phyloP scores from a whole-genome alignment of 2,329 filamentous ascomycete genomes.

The Apiospora saccharicola region DNA sequence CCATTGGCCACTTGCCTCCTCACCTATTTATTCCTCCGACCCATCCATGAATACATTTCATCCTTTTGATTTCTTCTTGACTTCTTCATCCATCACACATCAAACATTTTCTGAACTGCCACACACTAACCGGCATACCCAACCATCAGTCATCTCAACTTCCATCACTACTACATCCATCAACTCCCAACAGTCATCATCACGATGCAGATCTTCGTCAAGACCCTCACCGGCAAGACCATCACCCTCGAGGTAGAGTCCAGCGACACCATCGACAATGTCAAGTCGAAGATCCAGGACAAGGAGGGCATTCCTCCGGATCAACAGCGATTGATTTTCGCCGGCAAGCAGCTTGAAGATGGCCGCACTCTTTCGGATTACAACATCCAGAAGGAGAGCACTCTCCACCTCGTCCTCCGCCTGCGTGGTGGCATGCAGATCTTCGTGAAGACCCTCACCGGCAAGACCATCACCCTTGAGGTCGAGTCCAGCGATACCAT shows the following conservation, averaged over 20 bases:
- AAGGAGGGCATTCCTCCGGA: conserved; percentile 95
- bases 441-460: conserved; percentile 92
- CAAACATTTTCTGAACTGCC: conserved; percentile 30
- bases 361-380: conserved; percentile 92
- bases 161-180: conserved; percentile 31
- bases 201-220: conserved; percentile 82
- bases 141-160: conserved; percentile 28
- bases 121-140: conserved; percentile 27
- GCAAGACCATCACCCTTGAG: conserved; percentile 93
- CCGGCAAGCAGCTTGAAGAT: conserved; percentile 92
- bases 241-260: conserved; percentile 93
- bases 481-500: conserved; percentile 91
- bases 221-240: conserved; percentile 90
- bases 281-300: conserved; percentile 92
- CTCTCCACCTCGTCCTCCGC: conserved; percentile 80
- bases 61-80: conserved; percentile 35
- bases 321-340: conserved; percentile 93
- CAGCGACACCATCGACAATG: conserved; percentile 91
- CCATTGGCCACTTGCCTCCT: conserved; percentile 20
- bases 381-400: conserved; percentile 95
- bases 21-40: conserved; percentile 31
- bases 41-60: conserved; percentile 27
- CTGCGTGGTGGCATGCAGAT: conserved; percentile 95
- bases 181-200: conserved; percentile 47
- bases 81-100: conserved; percentile 28